phyloP scores from a whole-genome alignment of 306 rosid species.

The Canavalia gladiata region DNA sequence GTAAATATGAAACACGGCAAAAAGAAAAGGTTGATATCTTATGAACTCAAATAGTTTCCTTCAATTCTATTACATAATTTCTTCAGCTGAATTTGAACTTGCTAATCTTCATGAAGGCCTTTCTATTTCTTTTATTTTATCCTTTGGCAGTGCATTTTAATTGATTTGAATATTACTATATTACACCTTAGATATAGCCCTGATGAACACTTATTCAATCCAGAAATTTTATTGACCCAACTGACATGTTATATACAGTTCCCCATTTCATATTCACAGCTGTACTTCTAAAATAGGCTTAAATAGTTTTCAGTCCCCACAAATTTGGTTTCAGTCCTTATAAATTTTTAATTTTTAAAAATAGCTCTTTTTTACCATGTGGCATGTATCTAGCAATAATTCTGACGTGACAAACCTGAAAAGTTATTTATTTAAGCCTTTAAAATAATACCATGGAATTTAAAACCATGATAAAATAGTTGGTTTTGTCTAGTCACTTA shows the following conservation, averaged over 20 bases:
- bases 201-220: not conserved
- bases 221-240: not conserved
- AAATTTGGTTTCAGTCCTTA: too few relatives aligned
- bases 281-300: not conserved
- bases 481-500: constrained; percentile 1
- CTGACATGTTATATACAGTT: constrained; percentile 2
- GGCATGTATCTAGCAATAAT: too few relatives aligned
- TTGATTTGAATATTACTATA: not conserved
- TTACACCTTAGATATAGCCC: not conserved
- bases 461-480: constrained; percentile 19
- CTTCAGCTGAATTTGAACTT: not conserved
- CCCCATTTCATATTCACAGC: not conserved
- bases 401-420: too few relatives aligned
- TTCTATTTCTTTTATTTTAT: not conserved
- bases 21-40: not conserved
- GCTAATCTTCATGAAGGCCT: not conserved
- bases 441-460: not conserved
- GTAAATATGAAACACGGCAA: constrained; percentile 1
- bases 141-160: not conserved
- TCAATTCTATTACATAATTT: not conserved
- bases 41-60: not conserved
- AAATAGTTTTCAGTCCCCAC: too few relatives aligned
- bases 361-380: too few relatives aligned
- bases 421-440: not conserved
- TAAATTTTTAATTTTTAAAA: too few relatives aligned